Percentiles rank a stretch among this genome's conserved stretches.
These are phyloP conservation scores for Punica granatum DNA, from an alignment of 345 rosid genomes.

Conservation along the genomic window DNA sequence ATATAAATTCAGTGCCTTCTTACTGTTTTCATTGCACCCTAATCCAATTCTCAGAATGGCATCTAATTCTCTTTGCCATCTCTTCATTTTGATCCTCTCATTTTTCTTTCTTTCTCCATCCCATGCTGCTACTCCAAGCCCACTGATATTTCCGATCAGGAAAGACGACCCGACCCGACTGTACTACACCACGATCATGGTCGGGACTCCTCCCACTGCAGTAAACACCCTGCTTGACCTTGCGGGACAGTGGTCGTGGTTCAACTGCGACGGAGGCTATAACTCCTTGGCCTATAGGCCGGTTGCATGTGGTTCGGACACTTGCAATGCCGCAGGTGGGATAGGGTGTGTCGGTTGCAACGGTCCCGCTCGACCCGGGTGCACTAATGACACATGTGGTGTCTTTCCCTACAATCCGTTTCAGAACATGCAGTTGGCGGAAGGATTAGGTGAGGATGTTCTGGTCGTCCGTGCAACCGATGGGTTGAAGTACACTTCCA, in stretches of 20 bases:
- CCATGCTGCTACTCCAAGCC: conserved; percentile 5
- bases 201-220: conserved; percentile 15
- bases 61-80: background rate
- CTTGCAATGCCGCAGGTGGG: conserved; percentile 16
- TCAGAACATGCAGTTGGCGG: background rate
- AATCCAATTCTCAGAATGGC: background rate
- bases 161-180: conserved; percentile 33
- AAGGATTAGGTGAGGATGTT: conserved; percentile 23
- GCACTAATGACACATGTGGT: conserved; percentile 30
- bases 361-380: conserved; percentile 14
- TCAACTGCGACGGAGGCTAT: conserved; percentile 29
- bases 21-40: background rate
- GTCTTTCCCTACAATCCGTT: conserved; percentile 17
- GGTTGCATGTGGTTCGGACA: conserved; percentile 17
- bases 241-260: conserved; percentile 30
- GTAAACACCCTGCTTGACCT: conserved; percentile 23
- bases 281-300: conserved; percentile 26
- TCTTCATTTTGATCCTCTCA: conserved; percentile 3
- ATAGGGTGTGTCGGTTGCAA: conserved; percentile 14
- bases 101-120: conserved; percentile 3
- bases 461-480: conserved; percentile 12
- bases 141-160: conserved; percentile 25
- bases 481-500: conserved; percentile 1
- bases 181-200: conserved; percentile 27
- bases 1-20: background rate